Conservation (phyloP, 345 rosid species). For the Nasturtium officinale region DNA sequence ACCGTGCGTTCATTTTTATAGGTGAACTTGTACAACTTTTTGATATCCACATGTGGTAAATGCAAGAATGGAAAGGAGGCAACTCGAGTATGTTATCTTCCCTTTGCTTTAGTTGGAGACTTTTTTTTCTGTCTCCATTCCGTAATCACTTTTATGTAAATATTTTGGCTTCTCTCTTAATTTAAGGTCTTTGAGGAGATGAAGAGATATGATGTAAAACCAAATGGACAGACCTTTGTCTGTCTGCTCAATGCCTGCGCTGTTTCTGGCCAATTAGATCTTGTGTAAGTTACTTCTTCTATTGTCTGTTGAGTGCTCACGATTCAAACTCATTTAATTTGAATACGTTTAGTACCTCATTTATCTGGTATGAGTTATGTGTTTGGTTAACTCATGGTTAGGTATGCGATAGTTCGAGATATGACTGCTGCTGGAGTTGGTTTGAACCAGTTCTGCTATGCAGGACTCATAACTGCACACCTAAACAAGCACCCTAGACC, state of each 20-base stretch:
- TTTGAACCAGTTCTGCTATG: constrained; percentile 94
- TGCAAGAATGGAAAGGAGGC: constrained; percentile 79
- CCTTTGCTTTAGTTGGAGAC: constrained; percentile 7
- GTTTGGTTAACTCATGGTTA: constrained; percentile 33
- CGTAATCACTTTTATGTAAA: neutral
- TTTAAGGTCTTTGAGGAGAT: constrained; percentile 84
- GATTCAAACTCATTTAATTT: neutral
- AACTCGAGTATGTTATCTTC: constrained; percentile 51
- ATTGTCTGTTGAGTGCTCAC: neutral
- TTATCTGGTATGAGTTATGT: neutral
- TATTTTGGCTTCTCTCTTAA: constrained; percentile 13
- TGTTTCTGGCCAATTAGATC: constrained; percentile 79
- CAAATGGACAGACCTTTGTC: constrained; percentile 85
- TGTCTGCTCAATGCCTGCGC: constrained; percentile 92
- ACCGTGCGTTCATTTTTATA: constrained; percentile 29
- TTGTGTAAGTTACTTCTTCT: constrained; percentile 68
- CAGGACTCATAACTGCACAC: constrained; percentile 89
- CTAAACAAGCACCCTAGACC: constrained; percentile 68
- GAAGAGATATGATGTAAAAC: constrained; percentile 89
- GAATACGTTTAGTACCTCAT: neutral
- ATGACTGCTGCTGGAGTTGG: constrained; percentile 98
- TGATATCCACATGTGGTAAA: constrained; percentile 89
- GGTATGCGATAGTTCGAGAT: constrained; percentile 88
- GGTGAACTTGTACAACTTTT: constrained; percentile 79
- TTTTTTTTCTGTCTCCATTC: constrained; percentile 5